These are phyloP conservation scores for Neofusicoccum ribis DNA, from an alignment of 2,329 filamentous ascomycete species.

Conservation along the genomic window DNA sequence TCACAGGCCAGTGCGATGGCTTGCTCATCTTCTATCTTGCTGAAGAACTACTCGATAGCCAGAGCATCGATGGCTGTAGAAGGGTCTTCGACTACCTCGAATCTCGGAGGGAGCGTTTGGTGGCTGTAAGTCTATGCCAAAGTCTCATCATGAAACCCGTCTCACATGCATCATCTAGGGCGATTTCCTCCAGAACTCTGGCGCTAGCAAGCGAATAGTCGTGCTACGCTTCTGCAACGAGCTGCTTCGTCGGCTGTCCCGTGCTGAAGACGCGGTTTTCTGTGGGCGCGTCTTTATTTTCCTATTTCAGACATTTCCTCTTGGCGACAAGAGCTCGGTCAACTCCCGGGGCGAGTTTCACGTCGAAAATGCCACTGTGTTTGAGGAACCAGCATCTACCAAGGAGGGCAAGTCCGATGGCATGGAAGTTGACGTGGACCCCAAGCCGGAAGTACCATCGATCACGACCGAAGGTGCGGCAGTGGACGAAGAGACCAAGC, in stretches of 20 bases:
- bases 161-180: conserved; percentile 2
- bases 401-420: conserved; percentile 46
- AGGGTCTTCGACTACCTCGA: conserved; percentile 94
- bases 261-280: conserved; percentile 95
- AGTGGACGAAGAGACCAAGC: conserved; percentile 44
- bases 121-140: conserved; percentile 56
- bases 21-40: conserved; percentile 86
- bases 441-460: conserved; percentile 28
- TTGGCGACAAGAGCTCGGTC: conserved; percentile 95
- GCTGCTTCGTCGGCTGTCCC: conserved; percentile 85
- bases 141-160: background rate
- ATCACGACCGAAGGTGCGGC: conserved; percentile 49
- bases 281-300: conserved; percentile 98
- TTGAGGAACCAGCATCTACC: conserved; percentile 59
- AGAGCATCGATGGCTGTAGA: conserved; percentile 88
- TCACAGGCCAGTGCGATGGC: conserved; percentile 62
- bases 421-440: conserved; percentile 67
- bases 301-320: conserved; percentile 94
- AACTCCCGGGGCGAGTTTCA: conserved; percentile 96
- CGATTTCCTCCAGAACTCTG: conserved; percentile 20
- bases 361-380: conserved; percentile 88
- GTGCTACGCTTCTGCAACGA: conserved; percentile 96
- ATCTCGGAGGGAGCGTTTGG: conserved; percentile 85
- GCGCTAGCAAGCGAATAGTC: conserved; percentile 72
- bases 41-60: conserved; percentile 92